A percentile compares a stretch with the other conserved stretches of the same genome.
Conservation (phyloP, 2,329 filamentous ascomycete genomes). For the Sclerotinia nivalis region DNA sequence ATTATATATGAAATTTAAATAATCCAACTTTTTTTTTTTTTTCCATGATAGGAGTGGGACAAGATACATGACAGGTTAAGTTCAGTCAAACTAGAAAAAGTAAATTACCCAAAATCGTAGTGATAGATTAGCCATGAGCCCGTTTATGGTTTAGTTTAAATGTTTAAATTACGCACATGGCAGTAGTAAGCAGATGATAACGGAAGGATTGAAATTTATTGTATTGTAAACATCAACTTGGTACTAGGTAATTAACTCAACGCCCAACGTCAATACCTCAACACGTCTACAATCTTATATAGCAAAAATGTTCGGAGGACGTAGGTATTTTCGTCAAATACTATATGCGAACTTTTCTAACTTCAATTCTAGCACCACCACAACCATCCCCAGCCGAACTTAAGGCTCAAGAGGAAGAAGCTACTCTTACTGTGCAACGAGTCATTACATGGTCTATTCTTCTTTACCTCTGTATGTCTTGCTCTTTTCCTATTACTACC, state of each 20-base stretch:
- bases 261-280: conserved; percentile 10
- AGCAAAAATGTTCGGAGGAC: conserved; percentile 62
- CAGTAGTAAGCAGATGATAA: conserved; percentile 4
- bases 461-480: conserved; percentile 72
- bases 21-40: not conserved
- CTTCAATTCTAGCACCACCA: conserved; percentile 53
- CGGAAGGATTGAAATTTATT: conserved; percentile 17
- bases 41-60: not conserved
- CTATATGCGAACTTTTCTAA: conserved; percentile 20
- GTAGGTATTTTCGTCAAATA: conserved; percentile 46
- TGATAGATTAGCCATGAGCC: conserved; percentile 1
- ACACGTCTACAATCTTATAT: conserved; percentile 14
- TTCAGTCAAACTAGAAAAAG: not conserved
- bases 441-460: conserved; percentile 65
- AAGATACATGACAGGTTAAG: conserved; percentile 6
- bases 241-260: not conserved
- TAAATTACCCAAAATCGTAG: not conserved
- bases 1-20: conserved; percentile 3
- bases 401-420: conserved; percentile 66
- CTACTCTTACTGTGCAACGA: conserved; percentile 65
- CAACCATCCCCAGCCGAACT: conserved; percentile 71
- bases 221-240: conserved; percentile 11
- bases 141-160: conserved; percentile 15
- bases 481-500: not conserved
- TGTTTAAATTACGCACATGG: conserved; percentile 5